Percentiles rank a stretch among this genome's conserved stretches.
Evolutionary conservation across 2,329 filamentous ascomycete genomes (phyloP).

Genomic region (Eutypella sp.): DNA sequence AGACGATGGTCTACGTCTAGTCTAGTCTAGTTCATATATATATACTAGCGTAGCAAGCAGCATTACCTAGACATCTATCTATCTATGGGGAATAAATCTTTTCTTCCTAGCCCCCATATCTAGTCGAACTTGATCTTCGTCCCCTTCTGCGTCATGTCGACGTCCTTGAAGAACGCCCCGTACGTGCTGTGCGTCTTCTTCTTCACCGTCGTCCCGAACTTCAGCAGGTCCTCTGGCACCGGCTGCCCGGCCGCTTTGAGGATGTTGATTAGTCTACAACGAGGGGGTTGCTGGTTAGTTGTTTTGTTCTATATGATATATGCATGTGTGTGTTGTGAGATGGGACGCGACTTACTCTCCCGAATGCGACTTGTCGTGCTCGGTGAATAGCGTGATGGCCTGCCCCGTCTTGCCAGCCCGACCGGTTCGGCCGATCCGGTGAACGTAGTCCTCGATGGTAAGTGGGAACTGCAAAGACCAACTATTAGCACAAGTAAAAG

Average conservation of each 20-base stretch:
- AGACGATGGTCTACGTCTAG: constrained; percentile 5
- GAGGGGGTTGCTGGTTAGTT: constrained; percentile 13
- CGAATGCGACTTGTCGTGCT: constrained; percentile 87
- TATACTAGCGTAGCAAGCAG: neutral
- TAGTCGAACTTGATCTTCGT: constrained; percentile 88
- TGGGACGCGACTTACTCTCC: constrained; percentile 65
- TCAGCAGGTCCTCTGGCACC: constrained; percentile 84
- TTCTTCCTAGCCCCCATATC: neutral
- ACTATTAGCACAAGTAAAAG: neutral
- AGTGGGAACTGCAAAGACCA: constrained; percentile 63
- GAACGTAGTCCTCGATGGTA: constrained; percentile 95
- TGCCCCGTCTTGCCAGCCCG: constrained; percentile 84
- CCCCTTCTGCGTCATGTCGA: constrained; percentile 74
- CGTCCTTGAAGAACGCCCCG: constrained; percentile 91
- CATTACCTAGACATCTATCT: neutral
- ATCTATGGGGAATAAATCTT: neutral
- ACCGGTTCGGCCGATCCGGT: constrained; percentile 92
- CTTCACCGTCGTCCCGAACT: constrained; percentile 97
- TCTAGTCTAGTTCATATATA: neutral
- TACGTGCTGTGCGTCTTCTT: constrained; percentile 97
- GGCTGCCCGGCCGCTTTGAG: constrained; percentile 87
- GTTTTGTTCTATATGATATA: neutral
- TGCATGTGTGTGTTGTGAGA: neutral
- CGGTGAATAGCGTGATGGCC: constrained; percentile 91
- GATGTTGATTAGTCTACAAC: constrained; percentile 77